phyloP scores from a whole-genome alignment of 106 monocot genomes.

The Dendrobium nobile region DNA sequence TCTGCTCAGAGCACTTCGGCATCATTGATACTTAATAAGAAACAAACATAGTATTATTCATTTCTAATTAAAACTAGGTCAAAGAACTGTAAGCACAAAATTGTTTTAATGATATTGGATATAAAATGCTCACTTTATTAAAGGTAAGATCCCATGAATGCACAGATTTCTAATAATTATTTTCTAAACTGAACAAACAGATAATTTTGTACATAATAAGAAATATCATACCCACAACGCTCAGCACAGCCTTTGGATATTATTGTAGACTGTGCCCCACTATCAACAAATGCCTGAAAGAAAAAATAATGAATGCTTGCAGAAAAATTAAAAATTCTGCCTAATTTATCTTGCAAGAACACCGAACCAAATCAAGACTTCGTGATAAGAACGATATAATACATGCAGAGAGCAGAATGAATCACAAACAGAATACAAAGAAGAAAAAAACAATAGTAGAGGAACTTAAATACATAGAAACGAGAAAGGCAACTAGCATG shows the following conservation, averaged over 20 bases:
- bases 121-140: neutral
- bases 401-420: neutral
- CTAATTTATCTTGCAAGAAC: neutral
- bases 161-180: neutral
- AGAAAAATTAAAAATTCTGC: neutral
- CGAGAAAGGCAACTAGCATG: neutral
- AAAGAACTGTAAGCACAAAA: neutral
- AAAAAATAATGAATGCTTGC: neutral
- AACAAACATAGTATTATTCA: neutral
- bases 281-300: conserved; percentile 92
- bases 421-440: neutral
- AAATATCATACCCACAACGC: conserved; percentile 79
- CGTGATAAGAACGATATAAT: neutral
- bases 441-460: neutral
- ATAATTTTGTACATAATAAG: neutral
- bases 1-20: neutral
- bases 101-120: neutral
- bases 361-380: neutral
- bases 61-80: neutral
- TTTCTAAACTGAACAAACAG: neutral
- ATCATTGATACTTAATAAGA: neutral
- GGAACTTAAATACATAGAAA: neutral
- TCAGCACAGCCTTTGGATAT: conserved; percentile 98
- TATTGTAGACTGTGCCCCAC: conserved; percentile 96
- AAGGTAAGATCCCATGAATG: neutral